Base-by-base conservation (phyloP, 768 basidiomycete species). In the Boletellus sp. region DNA sequence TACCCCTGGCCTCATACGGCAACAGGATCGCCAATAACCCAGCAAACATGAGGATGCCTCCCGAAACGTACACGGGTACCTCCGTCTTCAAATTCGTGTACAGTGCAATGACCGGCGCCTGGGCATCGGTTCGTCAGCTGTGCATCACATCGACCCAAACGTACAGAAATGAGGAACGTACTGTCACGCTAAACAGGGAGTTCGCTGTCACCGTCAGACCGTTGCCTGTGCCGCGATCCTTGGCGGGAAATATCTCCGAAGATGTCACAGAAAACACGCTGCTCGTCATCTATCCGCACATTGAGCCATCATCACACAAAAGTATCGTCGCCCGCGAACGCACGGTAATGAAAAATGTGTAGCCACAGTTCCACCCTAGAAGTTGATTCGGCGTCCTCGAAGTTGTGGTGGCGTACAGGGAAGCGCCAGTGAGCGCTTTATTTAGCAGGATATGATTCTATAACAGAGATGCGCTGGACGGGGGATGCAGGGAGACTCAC, bases 291-390 rank as follows among this genome's bases (percentile, higher is more conserved):
- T 84, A 48, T n/a, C n/a, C 6, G 24, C 6, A n/a, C 17, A 11
- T 12, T 51, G 26, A 52, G 28, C 15, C 22, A 17, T 36, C 20
- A 15, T 24, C 17, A 17, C n/a, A 12, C 46, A 23, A 28, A 19
- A 17, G 48, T 20, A 47, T 37, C 33, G 37, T 39, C 38, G 23
- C 6, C 19, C n/a, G 2, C 12, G 38, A 22, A 65, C 72, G 42
- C 50, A 83, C 78, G 55, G 83, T 83, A 45, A 77, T 80, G 53
- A 67, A 74, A 62, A 84, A 84, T n/a, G 71, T 74, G 55, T 85
- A 87, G 12, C 77, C 85, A 60, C 85, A 90, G 66, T 89, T 89
- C 87, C 87, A 90, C 37, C 82, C 87, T 22, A 90, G 74, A 33
- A 90, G 73, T 17, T 78, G 74, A 54, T 83, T 73, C 10, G 83